Conservation (phyloP, 106 monocot species). For the Platanthera zijinensis region DNA sequence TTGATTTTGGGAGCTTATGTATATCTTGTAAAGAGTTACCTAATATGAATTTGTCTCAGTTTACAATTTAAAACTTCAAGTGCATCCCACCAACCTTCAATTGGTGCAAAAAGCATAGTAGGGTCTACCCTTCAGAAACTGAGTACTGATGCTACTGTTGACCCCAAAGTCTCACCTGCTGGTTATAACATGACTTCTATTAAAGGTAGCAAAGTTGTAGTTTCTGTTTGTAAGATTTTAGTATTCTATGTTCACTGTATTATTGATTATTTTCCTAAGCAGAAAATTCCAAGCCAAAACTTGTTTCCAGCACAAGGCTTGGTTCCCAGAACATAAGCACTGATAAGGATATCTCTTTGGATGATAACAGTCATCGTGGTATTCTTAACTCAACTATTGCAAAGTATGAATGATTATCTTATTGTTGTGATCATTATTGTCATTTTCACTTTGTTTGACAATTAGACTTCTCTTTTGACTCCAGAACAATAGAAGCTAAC, state of each 20-base stretch:
- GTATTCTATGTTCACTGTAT: background rate
- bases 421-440: background rate
- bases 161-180: background rate
- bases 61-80: constrained; percentile 3
- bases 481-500: constrained; percentile 24
- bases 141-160: constrained; percentile 2
- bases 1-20: background rate
- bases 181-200: background rate
- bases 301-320: background rate
- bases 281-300: background rate
- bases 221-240: background rate
- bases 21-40: background rate
- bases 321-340: background rate
- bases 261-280: background rate
- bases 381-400: constrained; percentile 1
- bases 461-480: background rate
- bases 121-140: constrained; percentile 4
- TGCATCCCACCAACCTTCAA: background rate
- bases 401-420: constrained; percentile 6
- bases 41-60: background rate
- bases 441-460: background rate
- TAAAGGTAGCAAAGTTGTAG: background rate
- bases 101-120: background rate
- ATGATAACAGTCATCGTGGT: background rate
- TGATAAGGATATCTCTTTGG: background rate